Conservation (phyloP, 2,329 filamentous ascomycete genomes). For the Aspergillaceae sp. region DNA sequence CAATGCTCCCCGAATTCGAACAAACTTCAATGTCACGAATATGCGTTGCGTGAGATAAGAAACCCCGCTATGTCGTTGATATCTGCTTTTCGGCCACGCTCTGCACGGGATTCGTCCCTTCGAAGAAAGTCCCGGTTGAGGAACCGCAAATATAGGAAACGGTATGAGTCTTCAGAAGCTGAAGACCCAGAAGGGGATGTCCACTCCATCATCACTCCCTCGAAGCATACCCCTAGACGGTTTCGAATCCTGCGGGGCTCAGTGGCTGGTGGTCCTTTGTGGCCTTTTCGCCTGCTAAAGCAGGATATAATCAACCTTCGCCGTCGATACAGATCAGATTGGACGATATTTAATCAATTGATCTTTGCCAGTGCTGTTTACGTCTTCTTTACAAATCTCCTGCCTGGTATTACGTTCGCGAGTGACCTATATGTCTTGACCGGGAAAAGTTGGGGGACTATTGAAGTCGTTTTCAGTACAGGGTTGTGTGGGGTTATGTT, state of each 20-base stretch:
- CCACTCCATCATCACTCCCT: conserved; percentile 30
- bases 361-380: conserved; percentile 56
- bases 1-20: no score
- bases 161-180: conserved; percentile 5
- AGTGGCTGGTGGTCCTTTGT: conserved; percentile 37
- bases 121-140: conserved; percentile 16
- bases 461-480: conserved; percentile 59
- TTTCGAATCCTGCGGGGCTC: conserved; percentile 22
- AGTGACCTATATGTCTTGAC: conserved; percentile 56
- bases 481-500: conserved; percentile 57
- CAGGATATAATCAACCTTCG: conserved; percentile 43
- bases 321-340: conserved; percentile 45
- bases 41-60: neutral
- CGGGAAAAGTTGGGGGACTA: conserved; percentile 56
- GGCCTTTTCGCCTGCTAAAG: conserved; percentile 46
- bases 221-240: conserved; percentile 28
- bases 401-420: conserved; percentile 60
- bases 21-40: no score
- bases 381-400: conserved; percentile 58
- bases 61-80: conserved; percentile 20
- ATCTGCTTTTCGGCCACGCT: conserved; percentile 27
- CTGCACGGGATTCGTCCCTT: conserved; percentile 18
- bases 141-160: conserved; percentile 10
- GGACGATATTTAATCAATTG: conserved; percentile 55
- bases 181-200: conserved; percentile 18